Base-by-base conservation (phyloP, 1,139 yeast species). In the Yamadazyma conglobata region DNA sequence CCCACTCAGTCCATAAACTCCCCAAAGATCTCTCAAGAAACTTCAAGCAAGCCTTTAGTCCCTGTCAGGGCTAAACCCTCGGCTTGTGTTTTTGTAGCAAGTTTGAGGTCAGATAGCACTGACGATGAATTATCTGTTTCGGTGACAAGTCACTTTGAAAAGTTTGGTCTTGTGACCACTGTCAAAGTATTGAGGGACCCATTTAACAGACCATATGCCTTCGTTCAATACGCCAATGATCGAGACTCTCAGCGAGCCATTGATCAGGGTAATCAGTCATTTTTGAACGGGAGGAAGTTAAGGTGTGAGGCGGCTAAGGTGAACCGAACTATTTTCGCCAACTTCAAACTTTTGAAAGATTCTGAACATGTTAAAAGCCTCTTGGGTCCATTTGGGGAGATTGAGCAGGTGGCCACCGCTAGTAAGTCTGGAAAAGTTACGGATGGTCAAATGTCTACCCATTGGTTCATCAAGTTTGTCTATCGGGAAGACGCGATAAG, bases 231-330 rank as follows among this genome's bases (percentile, higher is more conserved):
- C 52, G 64, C 77, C 10, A 77, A 64, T 33, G 94, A 83, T 39
- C 63, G 60, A 5, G 93, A 84, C 42, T 89, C 95, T 7, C 67
- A 70, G 34, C 52, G 43, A 4, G 97, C 96, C 1, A 70, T 88
- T 32, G 57, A 56, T 24, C 64, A 69, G 33, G 95, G 87, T 7
- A 91, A 85, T 44, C 79, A 82, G 31, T 68, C 86, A 4, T 52
- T 64, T 5, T 59, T 89, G 32, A 77, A 84, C 50, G 94, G 88
- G 9, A 70, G 96, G 48, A 67, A 75, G 7, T 75, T 89, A 33
- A 72, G 96, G 36, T 86, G 95, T 58, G 96, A 89, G 55, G 81
- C 79, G 10, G 97, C 97, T 1, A 79, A 84, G 47, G 96, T 88
- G 26, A 89, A 89, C 56, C 69, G 96, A 42, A 88, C 96, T 10